A percentile compares a stretch with the other conserved stretches of the same genome.
These are phyloP conservation scores for Coelastrella sp. DNA, from an alignment of 139 green algal genomes.

Conservation along the genomic window DNA sequence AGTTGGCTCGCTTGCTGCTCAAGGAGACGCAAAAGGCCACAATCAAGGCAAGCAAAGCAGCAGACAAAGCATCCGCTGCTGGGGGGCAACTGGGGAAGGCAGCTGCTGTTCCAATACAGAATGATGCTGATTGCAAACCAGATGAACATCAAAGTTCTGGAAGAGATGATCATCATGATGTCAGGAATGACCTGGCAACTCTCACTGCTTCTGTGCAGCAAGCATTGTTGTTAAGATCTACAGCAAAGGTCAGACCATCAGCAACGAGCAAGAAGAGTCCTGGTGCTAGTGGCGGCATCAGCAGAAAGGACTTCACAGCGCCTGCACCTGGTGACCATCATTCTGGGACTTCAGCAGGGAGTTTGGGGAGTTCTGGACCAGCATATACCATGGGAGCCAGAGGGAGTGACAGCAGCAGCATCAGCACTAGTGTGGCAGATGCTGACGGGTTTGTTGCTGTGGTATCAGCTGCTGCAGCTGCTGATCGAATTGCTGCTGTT, in stretches of 20 bases:
- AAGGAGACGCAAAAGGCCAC: slow-evolving; percentile 16
- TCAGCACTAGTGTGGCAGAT: neutral
- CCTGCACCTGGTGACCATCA: neutral
- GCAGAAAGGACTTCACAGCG: neutral
- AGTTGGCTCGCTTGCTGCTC: neutral
- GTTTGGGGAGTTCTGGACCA: neutral
- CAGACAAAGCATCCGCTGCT: neutral
- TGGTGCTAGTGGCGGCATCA: neutral
- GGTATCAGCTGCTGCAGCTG: slow-evolving; percentile 17
- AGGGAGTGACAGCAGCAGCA: neutral
- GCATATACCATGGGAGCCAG: slow-evolving; percentile 4
- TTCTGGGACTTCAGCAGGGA: neutral
- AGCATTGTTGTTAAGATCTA: neutral
- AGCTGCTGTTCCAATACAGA: too few relatives aligned
- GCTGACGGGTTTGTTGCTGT: slow-evolving; percentile 18
- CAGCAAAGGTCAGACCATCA: neutral
- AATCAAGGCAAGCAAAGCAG: neutral
- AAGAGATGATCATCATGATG: neutral
- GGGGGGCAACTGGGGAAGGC: too few relatives aligned
- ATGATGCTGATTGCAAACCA: too few relatives aligned
- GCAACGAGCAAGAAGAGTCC: neutral
- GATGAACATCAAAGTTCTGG: too few relatives aligned
- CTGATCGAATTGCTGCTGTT: neutral
- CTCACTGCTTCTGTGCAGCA: neutral
- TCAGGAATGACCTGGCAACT: neutral